phyloP scores from a whole-genome alignment of 2,329 filamentous ascomycete genomes.

The Fusarium hostae region DNA sequence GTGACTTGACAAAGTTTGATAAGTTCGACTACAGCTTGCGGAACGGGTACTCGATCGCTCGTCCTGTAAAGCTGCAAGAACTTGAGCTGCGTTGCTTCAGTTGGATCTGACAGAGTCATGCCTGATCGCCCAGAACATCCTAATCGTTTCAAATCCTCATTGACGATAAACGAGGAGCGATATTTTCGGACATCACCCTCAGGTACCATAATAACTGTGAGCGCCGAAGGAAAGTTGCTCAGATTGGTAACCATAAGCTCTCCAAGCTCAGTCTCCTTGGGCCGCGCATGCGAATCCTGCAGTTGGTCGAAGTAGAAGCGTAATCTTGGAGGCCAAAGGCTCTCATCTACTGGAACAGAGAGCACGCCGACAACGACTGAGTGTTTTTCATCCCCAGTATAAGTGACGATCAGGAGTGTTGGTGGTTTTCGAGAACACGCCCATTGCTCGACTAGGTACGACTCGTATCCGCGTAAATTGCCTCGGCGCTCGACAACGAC shows the following conservation, averaged over 20 bases:
- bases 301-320: slow-evolving; percentile 88
- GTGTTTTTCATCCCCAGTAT: slow-evolving; percentile 86
- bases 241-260: slow-evolving; percentile 94
- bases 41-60: slow-evolving; percentile 82
- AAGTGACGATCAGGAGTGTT: slow-evolving; percentile 91
- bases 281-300: slow-evolving; percentile 84
- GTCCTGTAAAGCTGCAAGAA: slow-evolving; percentile 92
- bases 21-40: slow-evolving; percentile 84
- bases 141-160: slow-evolving; percentile 91
- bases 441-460: slow-evolving; percentile 98
- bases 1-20: slow-evolving; percentile 93
- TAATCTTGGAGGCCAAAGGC: slow-evolving; percentile 80
- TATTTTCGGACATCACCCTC: slow-evolving; percentile 86
- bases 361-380: slow-evolving; percentile 83
- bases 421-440: slow-evolving; percentile 90
- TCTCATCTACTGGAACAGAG: slow-evolving; percentile 82
- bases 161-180: slow-evolving; percentile 87
- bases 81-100: slow-evolving; percentile 85
- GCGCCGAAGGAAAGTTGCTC: slow-evolving; percentile 87
- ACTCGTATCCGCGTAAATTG: slow-evolving; percentile 83
- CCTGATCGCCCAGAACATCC: slow-evolving; percentile 92
- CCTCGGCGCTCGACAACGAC: slow-evolving; percentile 77
- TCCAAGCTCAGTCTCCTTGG: slow-evolving; percentile 83
- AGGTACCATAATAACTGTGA: slow-evolving; percentile 91
- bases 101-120: slow-evolving; percentile 81